Evolutionary conservation across 2,329 filamentous ascomycete genomes (phyloP).

Genomic region (Pseudogymnoascus sp.): DNA sequence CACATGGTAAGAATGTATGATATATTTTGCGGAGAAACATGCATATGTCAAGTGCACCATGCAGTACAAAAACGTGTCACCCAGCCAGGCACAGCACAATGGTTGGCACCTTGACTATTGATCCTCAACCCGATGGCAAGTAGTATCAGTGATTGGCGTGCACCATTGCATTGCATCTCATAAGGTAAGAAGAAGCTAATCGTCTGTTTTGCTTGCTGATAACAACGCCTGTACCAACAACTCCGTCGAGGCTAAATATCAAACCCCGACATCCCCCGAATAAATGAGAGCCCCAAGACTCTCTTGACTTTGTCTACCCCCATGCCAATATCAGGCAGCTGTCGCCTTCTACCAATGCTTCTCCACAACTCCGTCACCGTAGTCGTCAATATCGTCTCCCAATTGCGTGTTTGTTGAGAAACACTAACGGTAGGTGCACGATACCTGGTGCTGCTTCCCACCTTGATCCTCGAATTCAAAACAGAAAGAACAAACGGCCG

Average conservation of each 20-base stretch:
- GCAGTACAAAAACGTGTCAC: background rate
- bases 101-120: background rate
- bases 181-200: constrained; percentile 3
- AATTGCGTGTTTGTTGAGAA: constrained; percentile 1
- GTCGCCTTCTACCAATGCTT: background rate
- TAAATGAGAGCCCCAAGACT: background rate
- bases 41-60: background rate
- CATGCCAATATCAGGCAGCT: background rate
- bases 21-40: background rate
- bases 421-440: background rate
- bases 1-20: background rate
- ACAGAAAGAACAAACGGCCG: background rate
- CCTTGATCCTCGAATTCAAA: background rate
- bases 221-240: background rate
- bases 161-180: background rate
- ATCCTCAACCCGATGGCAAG: background rate
- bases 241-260: constrained; percentile 1
- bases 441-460: background rate
- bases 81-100: background rate
- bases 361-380: background rate
- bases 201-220: background rate
- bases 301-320: background rate
- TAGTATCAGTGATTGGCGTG: background rate
- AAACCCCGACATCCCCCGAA: constrained; percentile 2
- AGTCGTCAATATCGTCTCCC: background rate